Evolutionary conservation across 2,329 filamentous ascomycete species (phyloP), one percentile per base, ranked within the genome.

Genomic region (Colletotrichum incanum): DNA sequence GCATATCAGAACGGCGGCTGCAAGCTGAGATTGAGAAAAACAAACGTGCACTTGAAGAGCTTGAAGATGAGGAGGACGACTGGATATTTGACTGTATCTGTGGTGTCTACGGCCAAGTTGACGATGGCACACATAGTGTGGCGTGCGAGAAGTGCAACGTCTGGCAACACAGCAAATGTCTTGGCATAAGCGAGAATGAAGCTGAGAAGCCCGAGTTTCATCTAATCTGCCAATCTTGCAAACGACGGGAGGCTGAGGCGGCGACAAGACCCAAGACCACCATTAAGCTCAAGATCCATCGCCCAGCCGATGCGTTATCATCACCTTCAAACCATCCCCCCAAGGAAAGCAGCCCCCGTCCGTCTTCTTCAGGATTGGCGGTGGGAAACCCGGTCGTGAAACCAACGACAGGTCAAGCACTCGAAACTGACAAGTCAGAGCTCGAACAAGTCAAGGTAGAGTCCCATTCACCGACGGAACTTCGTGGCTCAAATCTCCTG

Each of bases 21-120:
- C 92, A 94, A 78, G 91, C 91, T 4, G 93, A 96, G 80, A 93
- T 97, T 77, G 93, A 95, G 77, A 93, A 89, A 81, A 94, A 91
- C 74, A 92, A 93, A 80, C 92, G 92, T 80, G 93, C 94, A 43
- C 85, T 98, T 14, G 89, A 93, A 76, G 90, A 93, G 66, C 87
- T 98, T 31, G 74, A 68, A 58, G 82, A 86, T 34, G 84, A 91
- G 76, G 94, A 97, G 75, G 93, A 94, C 16, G 91, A 95, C 63
- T 98, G 96, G 96, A 89, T 94, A 49, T 99, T 99, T 77, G 96
- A 99, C 80, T 99, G 96, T 80, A 89, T 94, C 34, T 99, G 96
- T 80, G 96, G 96, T 34, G 88, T 95, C 28, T 92, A 98, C 80
- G 96, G 96, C 28, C 93, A 97, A 76, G 94, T 98, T 71, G 96